These are phyloP conservation scores for Aquilaria malaccensis DNA, from an alignment of 345 rosid species.

Conservation along the genomic window DNA sequence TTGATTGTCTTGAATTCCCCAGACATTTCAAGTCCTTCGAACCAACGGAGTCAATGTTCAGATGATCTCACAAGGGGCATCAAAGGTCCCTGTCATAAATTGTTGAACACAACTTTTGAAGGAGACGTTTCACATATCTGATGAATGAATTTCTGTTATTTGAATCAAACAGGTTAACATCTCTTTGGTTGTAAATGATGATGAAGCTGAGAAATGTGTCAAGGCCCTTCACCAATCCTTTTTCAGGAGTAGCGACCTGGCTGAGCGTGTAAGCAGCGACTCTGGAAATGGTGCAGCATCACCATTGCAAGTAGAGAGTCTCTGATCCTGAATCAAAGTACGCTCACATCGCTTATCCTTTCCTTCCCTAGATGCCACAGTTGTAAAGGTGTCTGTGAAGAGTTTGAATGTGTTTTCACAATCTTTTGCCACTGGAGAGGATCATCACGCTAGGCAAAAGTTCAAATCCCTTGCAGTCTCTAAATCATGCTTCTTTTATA, in stretches of 20 bases:
- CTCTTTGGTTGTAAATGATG: constrained; percentile 74
- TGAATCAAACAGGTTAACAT: constrained; percentile 58
- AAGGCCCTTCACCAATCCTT: constrained; percentile 65
- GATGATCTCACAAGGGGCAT: constrained; percentile 98
- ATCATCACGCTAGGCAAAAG: too few relatives aligned
- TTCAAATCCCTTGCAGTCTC: too few relatives aligned
- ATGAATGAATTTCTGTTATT: neutral
- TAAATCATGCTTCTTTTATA: too few relatives aligned
- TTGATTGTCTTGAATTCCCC: constrained; percentile 13
- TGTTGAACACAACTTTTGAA: neutral
- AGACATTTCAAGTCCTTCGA: constrained; percentile 78
- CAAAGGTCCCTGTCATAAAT: constrained; percentile 43
- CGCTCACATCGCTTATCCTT: too few relatives aligned
- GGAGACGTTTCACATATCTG: neutral
- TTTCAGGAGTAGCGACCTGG: constrained; percentile 47
- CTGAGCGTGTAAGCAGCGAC: constrained; percentile 28
- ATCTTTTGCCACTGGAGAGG: too few relatives aligned
- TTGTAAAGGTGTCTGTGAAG: too few relatives aligned
- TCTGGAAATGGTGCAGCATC: constrained; percentile 35
- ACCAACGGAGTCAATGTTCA: constrained; percentile 81
- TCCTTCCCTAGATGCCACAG: too few relatives aligned
- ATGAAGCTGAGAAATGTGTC: constrained; percentile 76
- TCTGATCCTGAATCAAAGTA: neutral
- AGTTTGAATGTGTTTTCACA: too few relatives aligned
- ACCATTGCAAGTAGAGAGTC: constrained; percentile 22